Evolutionary conservation across 345 rosid species (phyloP), one percentile per base, ranked within the genome.

Genomic region (Aquilaria malaccensis): DNA sequence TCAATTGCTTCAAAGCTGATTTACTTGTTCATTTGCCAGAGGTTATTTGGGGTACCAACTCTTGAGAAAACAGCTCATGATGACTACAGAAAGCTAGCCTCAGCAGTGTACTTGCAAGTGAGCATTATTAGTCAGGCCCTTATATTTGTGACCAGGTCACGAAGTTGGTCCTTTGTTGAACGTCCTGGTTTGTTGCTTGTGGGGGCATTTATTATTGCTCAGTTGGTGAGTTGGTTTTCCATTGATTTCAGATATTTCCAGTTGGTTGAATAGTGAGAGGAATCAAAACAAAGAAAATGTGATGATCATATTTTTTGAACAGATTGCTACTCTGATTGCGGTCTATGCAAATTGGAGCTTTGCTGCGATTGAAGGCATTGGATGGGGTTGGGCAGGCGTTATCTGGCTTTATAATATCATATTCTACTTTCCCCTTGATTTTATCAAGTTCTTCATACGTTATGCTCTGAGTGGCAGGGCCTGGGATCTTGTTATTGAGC

Each of bases 311-410:
- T 55, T 63, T 63, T 56, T 66, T 72, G 33, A 57, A 67, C 78
- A 94, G 99, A 79, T 90, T 69, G 99, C 99, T 52, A 94, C 99
- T 41, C 77, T 94, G 54, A 90, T 90, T 74, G 99, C 97, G 11
- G 99, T 94, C 15, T 90, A 94, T 59, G 99, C 99, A 11, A 88
- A 65, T 60, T 94, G 96, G 97, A 79, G 86, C 71, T 94, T 94
- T 71, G 92, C 97, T 58, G 99, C 95, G 1, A 90, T 94, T 31
- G 93, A 90, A 78, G 99, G 99, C 37, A 94, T 94, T 14, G 99
- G 97, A 50, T 94, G 99, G 99, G 96, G 97, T 62, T 94, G 99
- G 99, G 99, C 99, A 9, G 99, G 97, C 11, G 97, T 94, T 52
- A 85, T 94, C 66, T 94, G 99, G 99, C 93, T 94, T 49, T 94